Base-by-base conservation (phyloP, 805 yeast species). In the Candida sonorensis region DNA sequence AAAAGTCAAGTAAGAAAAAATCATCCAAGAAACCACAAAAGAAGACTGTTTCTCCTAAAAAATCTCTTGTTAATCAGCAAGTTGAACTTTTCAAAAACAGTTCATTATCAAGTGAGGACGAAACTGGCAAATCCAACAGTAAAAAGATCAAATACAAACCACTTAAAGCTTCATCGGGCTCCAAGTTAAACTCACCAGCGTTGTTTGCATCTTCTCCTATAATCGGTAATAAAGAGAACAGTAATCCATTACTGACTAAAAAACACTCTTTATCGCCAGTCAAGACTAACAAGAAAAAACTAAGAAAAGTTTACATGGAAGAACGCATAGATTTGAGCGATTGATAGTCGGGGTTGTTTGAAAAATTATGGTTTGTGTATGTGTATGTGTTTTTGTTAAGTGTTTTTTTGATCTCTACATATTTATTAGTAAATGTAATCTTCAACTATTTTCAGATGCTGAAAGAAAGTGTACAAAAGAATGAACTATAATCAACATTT, bases 221-320 rank as follows among this genome's bases (percentile, higher is more conserved):
- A 7, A 23, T 23, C 4, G 27, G 16, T 12, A 35, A 35, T 17
- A 33, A 35, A 16, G 40, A 38, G 20, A 38, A 35, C 17, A 23
- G 11, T 15, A 25, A 28, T 9, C 24, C 33, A 4, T 21, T n/a
- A n/a, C n/a, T n/a, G n/a, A n/a, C 21, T 10, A 31, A 33, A 21
- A 46, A 45, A 25, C 48, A 40, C 12, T 34, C 42, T 10, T 13
- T 43, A 4, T 41, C 45, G 9, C 49, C 51, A 2, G 27, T 18
- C 10, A 45, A 40, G 23, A 13, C 33, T 13, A 27, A 27, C 13
- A 43, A 38, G 29, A 46, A 42, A 26, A 40, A 41, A 24, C 29
- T 46, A 16, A 40, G 51, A 22, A 31, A 44, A 5, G 44, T 41
- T 11, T 35, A 38, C 18, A 22, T 46, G 12, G 48, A 39, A 13